Conservation (phyloP, 768 basidiomycete genomes). For the Psilocybe cubensis region DNA sequence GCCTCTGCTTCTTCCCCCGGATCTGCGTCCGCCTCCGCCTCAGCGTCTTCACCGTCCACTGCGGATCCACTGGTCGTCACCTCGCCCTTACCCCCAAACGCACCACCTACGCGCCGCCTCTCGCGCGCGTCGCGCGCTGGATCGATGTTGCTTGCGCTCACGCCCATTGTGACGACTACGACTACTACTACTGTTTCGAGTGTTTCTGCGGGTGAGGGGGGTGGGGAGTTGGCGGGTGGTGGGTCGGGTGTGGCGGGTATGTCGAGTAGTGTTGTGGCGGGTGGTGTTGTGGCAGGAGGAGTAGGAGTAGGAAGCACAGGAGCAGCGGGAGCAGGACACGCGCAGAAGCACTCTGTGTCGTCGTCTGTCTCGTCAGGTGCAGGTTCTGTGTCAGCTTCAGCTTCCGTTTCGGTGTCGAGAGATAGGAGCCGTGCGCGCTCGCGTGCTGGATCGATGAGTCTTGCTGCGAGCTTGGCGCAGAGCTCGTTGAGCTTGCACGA, state of each 20-base stretch:
- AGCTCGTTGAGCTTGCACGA: not conserved
- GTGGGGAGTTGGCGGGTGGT: no score
- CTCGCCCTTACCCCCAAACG: constrained; percentile 20
- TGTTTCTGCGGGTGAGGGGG: no score
- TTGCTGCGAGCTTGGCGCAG: not conserved
- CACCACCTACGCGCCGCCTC: constrained; percentile 20
- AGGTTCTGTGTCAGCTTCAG: not conserved
- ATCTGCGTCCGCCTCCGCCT: not conserved
- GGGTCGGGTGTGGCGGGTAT: no score
- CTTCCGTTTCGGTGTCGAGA: not conserved
- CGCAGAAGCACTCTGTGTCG: not conserved
- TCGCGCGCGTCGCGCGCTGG: constrained; percentile 12
- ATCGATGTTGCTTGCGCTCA: not conserved
- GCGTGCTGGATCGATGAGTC: constrained; percentile 5
- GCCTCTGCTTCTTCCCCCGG: not conserved
- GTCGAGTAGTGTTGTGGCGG: no score
- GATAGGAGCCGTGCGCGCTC: not conserved
- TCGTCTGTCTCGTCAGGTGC: not conserved
- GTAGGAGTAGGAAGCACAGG: constrained; percentile 1
- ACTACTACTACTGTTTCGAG: no score
- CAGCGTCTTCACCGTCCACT: not conserved
- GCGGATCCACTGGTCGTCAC: not conserved
- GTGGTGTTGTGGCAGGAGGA: no score
- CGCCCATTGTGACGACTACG: no score
- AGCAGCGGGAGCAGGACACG: not conserved